Base-by-base conservation (phyloP, 352 stramenopile genomes). In the Globisporangium middletonii region DNA sequence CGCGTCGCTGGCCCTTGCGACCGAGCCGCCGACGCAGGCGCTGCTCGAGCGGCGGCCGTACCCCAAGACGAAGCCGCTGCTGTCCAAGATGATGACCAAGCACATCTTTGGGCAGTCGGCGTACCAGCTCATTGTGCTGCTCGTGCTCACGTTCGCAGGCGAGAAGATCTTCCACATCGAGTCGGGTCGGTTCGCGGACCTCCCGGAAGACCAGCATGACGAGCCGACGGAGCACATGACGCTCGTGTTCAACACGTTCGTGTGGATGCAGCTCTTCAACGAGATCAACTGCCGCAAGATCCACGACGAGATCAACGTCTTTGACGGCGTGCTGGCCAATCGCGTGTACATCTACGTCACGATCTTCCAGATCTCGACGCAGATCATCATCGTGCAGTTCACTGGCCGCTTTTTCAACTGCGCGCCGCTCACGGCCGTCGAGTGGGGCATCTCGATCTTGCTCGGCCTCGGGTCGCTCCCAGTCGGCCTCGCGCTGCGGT, bases 161-260 rank as follows among this genome's bases (percentile, higher is more conserved):
- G 79, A 89, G 11, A 73, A 72, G 51, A 61, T 86, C 15, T 57
- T 93, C 0, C 33, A 71, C 18, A 54, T 89, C 0, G 30, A 54
- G 0, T 86, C 79, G 12, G 80, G 80, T 8, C 71, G 79, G 3
- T 75, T 59, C 35, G 53, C 57, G 0, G 85, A 83, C 58, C 57
- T 75, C 12, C 41, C 3, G 0, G 67, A 83, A 0, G 57, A 67
- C 11, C 13, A 68, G 7, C 65, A 76, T 30, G 27, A 76, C 12
- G 58, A 81, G 4, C 91, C 89, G 16, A 94, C 70, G 1, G 59
- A 89, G 57, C 97, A 99, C 77, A 98, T 97, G 76, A 98, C 95
- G 2, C 77, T 98, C 56, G 64, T 99, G 50, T 99, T 99, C 81
- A 99, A 99, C 71, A 90, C 93, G 15, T 99, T 99, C 67, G 95